Evolutionary conservation across 164 flowering plant genomes (phyloP).

Genomic region (Protea cynaroides): DNA sequence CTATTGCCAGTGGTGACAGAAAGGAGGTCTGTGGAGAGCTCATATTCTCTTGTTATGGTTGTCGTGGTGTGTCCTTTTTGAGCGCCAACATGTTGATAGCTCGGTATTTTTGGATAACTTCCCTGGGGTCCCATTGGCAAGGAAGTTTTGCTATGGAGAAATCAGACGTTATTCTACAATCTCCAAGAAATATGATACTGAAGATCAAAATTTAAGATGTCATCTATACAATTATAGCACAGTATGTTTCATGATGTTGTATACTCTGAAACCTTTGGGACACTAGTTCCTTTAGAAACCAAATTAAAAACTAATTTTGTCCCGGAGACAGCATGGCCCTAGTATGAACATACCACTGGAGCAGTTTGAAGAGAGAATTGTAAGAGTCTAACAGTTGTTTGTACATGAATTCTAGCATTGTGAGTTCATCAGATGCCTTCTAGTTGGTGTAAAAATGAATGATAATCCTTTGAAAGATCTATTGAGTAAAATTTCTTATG

Average conservation of each 20-base stretch:
- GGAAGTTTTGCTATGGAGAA: constrained; percentile 62
- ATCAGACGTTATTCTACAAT: constrained; percentile 37
- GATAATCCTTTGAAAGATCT: too few species aligned
- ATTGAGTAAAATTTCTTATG: too few species aligned
- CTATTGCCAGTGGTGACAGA: constrained; percentile 10
- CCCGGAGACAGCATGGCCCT: too few species aligned
- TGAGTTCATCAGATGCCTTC: too few species aligned
- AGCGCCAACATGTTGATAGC: constrained; percentile 42
- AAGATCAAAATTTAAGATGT: constrained; percentile 15
- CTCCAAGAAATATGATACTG: constrained; percentile 2
- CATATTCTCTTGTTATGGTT: constrained; percentile 62
- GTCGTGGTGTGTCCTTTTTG: constrained; percentile 60
- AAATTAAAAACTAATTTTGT: too few species aligned
- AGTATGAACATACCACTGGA: too few species aligned
- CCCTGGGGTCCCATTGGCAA: constrained; percentile 50
- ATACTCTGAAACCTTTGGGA: constrained; percentile 17
- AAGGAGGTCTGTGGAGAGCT: constrained; percentile 52
- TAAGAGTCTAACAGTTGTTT: too few species aligned
- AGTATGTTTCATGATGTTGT: constrained; percentile 46
- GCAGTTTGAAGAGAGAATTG: too few species aligned
- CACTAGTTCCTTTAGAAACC: not conserved
- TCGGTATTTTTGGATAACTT: constrained; percentile 54
- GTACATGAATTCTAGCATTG: too few species aligned
- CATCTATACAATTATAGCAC: constrained; percentile 44
- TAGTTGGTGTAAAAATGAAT: too few species aligned